Evolutionary conservation across 2,329 filamentous ascomycete genomes (phyloP).

Genomic region (Lizonia empirigonia): DNA sequence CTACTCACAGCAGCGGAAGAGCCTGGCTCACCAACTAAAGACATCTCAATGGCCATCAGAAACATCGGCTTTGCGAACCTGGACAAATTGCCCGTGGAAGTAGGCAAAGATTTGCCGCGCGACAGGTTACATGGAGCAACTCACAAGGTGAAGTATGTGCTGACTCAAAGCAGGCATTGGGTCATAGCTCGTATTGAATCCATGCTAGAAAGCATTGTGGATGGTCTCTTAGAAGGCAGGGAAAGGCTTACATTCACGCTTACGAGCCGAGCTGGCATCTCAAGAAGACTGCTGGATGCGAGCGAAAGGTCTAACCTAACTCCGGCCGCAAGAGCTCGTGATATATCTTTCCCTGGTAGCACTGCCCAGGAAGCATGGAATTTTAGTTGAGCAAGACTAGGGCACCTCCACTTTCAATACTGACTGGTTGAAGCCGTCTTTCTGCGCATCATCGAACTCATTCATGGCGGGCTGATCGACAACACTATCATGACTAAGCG

Average conservation of each 20-base stretch:
- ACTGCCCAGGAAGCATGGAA: slow-evolving; percentile 63
- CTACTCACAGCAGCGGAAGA: background rate
- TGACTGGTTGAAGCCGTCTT: slow-evolving; percentile 54
- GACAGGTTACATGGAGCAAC: slow-evolving; percentile 19
- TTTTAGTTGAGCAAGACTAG: slow-evolving; percentile 51
- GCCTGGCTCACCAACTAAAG: background rate
- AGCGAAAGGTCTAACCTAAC: background rate
- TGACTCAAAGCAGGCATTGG: slow-evolving; percentile 32
- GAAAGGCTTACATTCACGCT: slow-evolving; percentile 58
- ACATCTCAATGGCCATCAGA: background rate
- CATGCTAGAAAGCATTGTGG: slow-evolving; percentile 59
- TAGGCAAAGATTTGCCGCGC: background rate
- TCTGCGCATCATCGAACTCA: slow-evolving; percentile 61
- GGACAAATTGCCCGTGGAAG: background rate
- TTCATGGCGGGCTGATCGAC: slow-evolving; percentile 58
- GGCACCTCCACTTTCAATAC: slow-evolving; percentile 1
- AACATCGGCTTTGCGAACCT: background rate
- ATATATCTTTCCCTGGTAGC: slow-evolving; percentile 60
- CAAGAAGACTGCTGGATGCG: slow-evolving; percentile 23
- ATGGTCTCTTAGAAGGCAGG: slow-evolving; percentile 57
- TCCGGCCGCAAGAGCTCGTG: slow-evolving; percentile 26
- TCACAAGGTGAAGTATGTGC: background rate
- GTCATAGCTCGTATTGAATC: slow-evolving; percentile 62
- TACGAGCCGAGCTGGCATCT: slow-evolving; percentile 41
- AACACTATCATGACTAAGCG: slow-evolving; percentile 62